Evolutionary conservation across 139 green algal genomes (phyloP).

Genomic region (Marvania coccoides): DNA sequence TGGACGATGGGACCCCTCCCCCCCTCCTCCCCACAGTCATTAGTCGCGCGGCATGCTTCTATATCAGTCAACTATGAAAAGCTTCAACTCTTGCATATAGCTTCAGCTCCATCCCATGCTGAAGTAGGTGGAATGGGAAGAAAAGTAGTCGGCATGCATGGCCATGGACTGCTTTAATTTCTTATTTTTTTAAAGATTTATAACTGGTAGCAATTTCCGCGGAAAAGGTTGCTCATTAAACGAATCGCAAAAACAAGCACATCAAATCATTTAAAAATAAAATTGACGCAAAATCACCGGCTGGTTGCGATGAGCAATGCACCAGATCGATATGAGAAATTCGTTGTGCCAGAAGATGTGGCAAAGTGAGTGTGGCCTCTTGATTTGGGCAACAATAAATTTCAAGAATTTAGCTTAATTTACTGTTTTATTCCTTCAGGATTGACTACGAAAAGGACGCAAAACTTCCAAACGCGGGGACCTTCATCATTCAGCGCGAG

Average conservation of each 20-base stretch:
- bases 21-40: too few relatives aligned
- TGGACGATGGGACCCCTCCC: too few relatives aligned
- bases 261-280: neutral
- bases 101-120: too few relatives aligned
- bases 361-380: slow-evolving; percentile 50
- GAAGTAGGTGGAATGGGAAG: too few relatives aligned
- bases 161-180: too few relatives aligned
- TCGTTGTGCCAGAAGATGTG: slow-evolving; percentile 78
- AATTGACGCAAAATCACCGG: neutral
- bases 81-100: too few relatives aligned
- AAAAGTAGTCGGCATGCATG: too few relatives aligned
- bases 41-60: too few relatives aligned
- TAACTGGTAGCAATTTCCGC: too few relatives aligned
- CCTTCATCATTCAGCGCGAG: slow-evolving; percentile 78
- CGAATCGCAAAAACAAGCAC: neutral
- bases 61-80: too few relatives aligned
- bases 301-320: slow-evolving; percentile 32
- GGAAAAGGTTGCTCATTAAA: too few relatives aligned
- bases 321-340: slow-evolving; percentile 83
- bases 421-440: slow-evolving; percentile 24
- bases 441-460: slow-evolving; percentile 72
- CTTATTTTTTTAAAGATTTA: too few relatives aligned
- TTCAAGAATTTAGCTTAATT: neutral
- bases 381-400: neutral
- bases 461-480: slow-evolving; percentile 79